Evolutionary conservation across 495 filamentous ascomycete genomes (phyloP).

Genomic region (Cudoniella acicularis): DNA sequence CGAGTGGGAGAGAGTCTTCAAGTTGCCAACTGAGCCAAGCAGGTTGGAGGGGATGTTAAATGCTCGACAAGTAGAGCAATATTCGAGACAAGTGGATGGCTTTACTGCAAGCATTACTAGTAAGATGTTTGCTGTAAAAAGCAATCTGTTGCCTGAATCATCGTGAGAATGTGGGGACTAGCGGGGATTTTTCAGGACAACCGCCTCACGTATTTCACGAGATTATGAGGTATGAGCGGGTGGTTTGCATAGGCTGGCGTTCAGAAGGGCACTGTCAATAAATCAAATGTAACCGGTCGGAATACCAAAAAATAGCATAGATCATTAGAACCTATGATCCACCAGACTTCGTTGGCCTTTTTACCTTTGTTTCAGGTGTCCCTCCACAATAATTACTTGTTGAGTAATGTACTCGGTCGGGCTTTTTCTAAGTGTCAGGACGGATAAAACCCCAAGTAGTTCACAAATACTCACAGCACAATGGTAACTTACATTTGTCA

Average conservation of each 20-base stretch:
- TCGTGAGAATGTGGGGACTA: constrained; percentile 2
- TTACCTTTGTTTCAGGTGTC: too few relatives aligned
- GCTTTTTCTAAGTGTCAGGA: too few relatives aligned
- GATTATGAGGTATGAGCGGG: constrained; percentile 16
- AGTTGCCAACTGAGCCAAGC: constrained; percentile 90
- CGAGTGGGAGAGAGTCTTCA: constrained; percentile 97
- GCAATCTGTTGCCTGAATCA: constrained; percentile 53
- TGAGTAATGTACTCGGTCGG: too few relatives aligned
- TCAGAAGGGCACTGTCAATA: constrained; percentile 9
- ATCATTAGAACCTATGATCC: too few relatives aligned
- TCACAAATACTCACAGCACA: too few relatives aligned
- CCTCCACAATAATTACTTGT: too few relatives aligned
- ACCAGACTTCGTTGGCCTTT: too few relatives aligned
- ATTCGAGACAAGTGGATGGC: constrained; percentile 94
- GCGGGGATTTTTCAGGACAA: constrained; percentile 16
- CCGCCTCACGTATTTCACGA: constrained; percentile 25
- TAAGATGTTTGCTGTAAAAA: constrained; percentile 98
- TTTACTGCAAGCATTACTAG: constrained; percentile 85
- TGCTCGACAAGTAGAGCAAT: constrained; percentile 94
- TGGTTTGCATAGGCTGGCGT: constrained; percentile 25
- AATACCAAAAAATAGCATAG: too few relatives aligned
- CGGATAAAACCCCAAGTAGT: too few relatives aligned
- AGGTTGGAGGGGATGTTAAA: constrained; percentile 90
- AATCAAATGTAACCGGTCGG: too few relatives aligned
- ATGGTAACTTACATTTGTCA: too few relatives aligned